phyloP scores from a whole-genome alignment of 2,329 filamentous ascomycete genomes.

The Hypocreales sp. region DNA sequence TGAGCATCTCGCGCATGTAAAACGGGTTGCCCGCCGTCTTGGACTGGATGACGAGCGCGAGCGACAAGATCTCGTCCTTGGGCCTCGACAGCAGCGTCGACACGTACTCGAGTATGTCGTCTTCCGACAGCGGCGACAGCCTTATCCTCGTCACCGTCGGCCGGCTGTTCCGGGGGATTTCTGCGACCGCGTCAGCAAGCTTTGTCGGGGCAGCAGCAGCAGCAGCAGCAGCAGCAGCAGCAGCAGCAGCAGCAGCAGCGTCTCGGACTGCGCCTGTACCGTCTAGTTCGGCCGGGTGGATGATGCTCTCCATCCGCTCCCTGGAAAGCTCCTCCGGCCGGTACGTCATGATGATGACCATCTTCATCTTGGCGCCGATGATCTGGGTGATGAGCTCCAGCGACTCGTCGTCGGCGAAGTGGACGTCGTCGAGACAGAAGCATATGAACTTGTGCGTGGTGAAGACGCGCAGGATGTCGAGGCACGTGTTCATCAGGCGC shows the following conservation, averaged over 20 bases:
- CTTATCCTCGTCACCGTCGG: slow-evolving; percentile 52
- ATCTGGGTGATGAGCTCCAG: slow-evolving; percentile 73
- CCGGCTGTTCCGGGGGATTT: slow-evolving; percentile 27
- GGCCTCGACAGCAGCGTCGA: slow-evolving; percentile 63
- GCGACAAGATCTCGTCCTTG: slow-evolving; percentile 55
- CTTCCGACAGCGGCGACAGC: slow-evolving; percentile 59
- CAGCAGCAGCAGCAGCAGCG: no score
- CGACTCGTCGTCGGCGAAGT: slow-evolving; percentile 81
- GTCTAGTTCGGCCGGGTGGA: slow-evolving; percentile 38
- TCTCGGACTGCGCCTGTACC: no score
- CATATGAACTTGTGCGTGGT: slow-evolving; percentile 76
- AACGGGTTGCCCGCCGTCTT: slow-evolving; percentile 84
- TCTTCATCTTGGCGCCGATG: slow-evolving; percentile 60
- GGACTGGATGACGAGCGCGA: slow-evolving; percentile 75
- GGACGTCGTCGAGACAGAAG: slow-evolving; percentile 76
- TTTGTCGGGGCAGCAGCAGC: not conserved
- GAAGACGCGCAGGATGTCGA: slow-evolving; percentile 73
- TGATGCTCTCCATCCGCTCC: slow-evolving; percentile 36
- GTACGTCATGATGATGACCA: slow-evolving; percentile 69
- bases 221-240: no score
- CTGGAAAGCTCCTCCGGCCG: slow-evolving; percentile 48
- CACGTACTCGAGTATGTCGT: slow-evolving; percentile 71
- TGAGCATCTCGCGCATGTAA: slow-evolving; percentile 81
- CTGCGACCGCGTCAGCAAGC: slow-evolving; percentile 14
- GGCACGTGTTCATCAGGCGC: slow-evolving; percentile 72